These are phyloP conservation scores for Raffaelea arxii DNA, from an alignment of 2,329 filamentous ascomycete species.

Conservation along the genomic window DNA sequence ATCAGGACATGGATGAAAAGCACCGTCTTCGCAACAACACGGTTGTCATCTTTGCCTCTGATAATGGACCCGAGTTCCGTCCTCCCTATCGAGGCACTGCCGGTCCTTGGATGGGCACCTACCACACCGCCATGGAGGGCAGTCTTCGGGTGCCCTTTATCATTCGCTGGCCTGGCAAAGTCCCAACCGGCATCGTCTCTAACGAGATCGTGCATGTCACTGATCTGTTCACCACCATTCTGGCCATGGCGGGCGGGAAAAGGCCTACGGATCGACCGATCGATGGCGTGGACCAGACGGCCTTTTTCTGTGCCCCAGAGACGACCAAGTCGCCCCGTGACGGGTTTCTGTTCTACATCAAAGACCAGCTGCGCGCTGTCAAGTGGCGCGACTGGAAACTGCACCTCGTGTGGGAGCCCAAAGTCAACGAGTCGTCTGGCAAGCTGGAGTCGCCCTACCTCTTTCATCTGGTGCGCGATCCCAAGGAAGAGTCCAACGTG, in stretches of 20 bases:
- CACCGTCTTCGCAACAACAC: conserved; percentile 22
- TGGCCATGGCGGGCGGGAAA: conserved; percentile 15
- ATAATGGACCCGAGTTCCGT: conserved; percentile 25
- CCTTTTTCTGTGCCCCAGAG: conserved; percentile 17
- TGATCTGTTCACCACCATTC: conserved; percentile 21
- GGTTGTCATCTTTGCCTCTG: conserved; percentile 24
- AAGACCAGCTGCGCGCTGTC: conserved; percentile 22
- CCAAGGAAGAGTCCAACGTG: conserved; percentile 23
- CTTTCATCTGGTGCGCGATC: conserved; percentile 21
- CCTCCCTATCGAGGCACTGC: conserved; percentile 22
- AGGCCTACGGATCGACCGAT: conserved; percentile 20
- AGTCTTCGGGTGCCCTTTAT: conserved; percentile 25
- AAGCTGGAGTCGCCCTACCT: conserved; percentile 22
- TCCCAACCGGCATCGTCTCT: conserved; percentile 16
- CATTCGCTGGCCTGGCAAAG: conserved; percentile 22
- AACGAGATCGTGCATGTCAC: conserved; percentile 24
- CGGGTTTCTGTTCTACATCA: conserved; percentile 24
- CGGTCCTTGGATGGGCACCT: conserved; percentile 24
- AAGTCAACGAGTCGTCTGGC: conserved; percentile 22
- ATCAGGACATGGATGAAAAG: no score
- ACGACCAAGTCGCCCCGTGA: conserved; percentile 9
- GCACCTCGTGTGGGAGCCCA: conserved; percentile 24
- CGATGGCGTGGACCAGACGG: conserved; percentile 20
- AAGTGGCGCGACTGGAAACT: conserved; percentile 27
- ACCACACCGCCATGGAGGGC: conserved; percentile 26